phyloP scores from a whole-genome alignment of 495 filamentous ascomycete genomes.

The Penicillium malachiteum region DNA sequence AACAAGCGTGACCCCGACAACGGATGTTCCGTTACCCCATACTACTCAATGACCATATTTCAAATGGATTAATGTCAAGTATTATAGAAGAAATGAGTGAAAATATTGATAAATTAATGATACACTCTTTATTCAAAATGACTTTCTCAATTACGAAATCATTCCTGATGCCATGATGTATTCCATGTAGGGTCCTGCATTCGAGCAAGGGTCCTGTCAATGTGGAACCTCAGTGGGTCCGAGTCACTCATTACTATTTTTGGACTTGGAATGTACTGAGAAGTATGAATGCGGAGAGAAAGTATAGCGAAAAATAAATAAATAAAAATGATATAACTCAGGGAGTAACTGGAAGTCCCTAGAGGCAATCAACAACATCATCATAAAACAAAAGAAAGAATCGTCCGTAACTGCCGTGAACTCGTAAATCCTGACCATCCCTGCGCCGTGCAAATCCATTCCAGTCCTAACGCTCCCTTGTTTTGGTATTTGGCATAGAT shows the following conservation, averaged over 20 bases:
- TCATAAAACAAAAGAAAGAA: not conserved
- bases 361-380: too few relatives aligned
- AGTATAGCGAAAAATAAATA: not conserved
- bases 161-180: too few relatives aligned
- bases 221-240: conserved; percentile 7
- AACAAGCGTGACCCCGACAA: conserved; percentile 23
- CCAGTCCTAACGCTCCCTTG: conserved; percentile 3
- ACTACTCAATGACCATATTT: not conserved
- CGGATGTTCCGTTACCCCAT: conserved; percentile 2
- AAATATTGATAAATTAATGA: not conserved
- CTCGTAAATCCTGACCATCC: conserved; percentile 7
- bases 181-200: not conserved
- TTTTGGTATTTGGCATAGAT: not conserved
- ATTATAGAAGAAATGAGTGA: not conserved
- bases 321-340: not conserved
- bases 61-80: not conserved
- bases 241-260: not conserved
- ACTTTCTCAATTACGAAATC: too few relatives aligned
- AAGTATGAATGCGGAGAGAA: too few relatives aligned
- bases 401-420: not conserved
- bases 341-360: too few relatives aligned
- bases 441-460: conserved; percentile 13
- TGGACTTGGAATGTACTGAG: not conserved
- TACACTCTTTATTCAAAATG: too few relatives aligned
- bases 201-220: conserved; percentile 11